Percentiles rank a stretch among this genome's conserved stretches.
phyloP scores from a whole-genome alignment of 2,329 filamentous ascomycete genomes.

The Alternaria incomplexa region DNA sequence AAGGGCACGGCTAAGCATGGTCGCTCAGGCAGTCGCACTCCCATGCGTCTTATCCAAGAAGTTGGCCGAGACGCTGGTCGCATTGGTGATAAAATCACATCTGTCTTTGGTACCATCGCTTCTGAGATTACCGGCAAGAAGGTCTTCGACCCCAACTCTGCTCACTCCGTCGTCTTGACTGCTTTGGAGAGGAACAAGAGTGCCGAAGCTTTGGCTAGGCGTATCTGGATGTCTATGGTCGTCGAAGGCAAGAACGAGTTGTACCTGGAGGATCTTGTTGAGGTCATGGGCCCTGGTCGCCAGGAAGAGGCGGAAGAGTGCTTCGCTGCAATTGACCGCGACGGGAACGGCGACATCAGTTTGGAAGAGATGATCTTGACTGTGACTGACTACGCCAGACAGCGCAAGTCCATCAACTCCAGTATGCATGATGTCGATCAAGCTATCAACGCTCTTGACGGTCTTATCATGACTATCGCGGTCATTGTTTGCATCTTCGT shows the following conservation, averaged over 20 bases:
- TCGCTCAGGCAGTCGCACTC: conserved; percentile 70
- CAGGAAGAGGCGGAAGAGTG: conserved; percentile 83
- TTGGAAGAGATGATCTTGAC: conserved; percentile 94
- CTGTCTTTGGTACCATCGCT: conserved; percentile 89
- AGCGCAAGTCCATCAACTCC: conserved; percentile 85
- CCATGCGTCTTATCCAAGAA: conserved; percentile 76
- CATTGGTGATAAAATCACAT: conserved; percentile 91
- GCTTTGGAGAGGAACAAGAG: conserved; percentile 84
- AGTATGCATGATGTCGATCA: conserved; percentile 98
- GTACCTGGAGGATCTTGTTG: conserved; percentile 79
- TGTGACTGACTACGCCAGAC: conserved; percentile 80
- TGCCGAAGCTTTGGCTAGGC: conserved; percentile 88
- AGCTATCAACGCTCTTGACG: conserved; percentile 88
- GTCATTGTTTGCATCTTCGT: conserved; percentile 82
- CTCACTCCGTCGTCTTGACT: conserved; percentile 87
- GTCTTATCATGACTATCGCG: conserved; percentile 81
- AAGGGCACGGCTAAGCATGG: conserved; percentile 55
- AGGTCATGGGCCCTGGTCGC: conserved; percentile 81
- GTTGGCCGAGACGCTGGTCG: conserved; percentile 72
- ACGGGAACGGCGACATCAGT: conserved; percentile 92
- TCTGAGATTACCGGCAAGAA: conserved; percentile 95
- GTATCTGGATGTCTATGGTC: conserved; percentile 98
- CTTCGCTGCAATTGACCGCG: conserved; percentile 80
- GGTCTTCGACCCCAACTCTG: conserved; percentile 89
- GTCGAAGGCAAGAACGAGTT: conserved; percentile 85